phyloP scores from a whole-genome alignment of 2,329 filamentous ascomycete species.

The Talaromyces pinophilus region DNA sequence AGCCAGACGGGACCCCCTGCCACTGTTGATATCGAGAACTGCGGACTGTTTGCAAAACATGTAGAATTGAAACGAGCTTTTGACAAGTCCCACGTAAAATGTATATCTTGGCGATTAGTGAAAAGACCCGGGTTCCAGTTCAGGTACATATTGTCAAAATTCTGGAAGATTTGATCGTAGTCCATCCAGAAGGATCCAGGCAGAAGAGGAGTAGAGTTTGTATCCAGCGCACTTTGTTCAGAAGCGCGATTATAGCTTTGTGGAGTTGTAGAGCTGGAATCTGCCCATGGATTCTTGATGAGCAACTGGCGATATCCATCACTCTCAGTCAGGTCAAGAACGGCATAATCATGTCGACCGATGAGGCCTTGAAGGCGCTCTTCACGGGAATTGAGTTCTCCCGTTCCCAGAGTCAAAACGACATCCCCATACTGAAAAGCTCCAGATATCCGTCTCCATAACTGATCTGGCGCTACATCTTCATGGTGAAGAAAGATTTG shows the following conservation, averaged over 20 bases:
- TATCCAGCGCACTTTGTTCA: conserved; percentile 23
- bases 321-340: conserved; percentile 72
- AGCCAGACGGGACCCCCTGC: conserved; percentile 72
- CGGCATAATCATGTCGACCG: conserved; percentile 90
- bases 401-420: conserved; percentile 86
- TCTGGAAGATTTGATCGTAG: conserved; percentile 80
- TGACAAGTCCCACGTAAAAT: conserved; percentile 81
- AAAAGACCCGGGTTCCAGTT: conserved; percentile 96
- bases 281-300: conserved; percentile 91
- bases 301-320: conserved; percentile 68
- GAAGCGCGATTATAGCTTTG: conserved; percentile 13
- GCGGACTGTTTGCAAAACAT: conserved; percentile 68
- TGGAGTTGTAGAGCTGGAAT: conserved; percentile 52
- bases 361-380: conserved; percentile 80
- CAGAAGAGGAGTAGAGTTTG: conserved; percentile 29
- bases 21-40: conserved; percentile 58
- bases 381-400: conserved; percentile 72
- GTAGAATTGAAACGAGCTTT: conserved; percentile 61
- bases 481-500: conserved; percentile 89
- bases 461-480: conserved; percentile 70
- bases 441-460: conserved; percentile 76
- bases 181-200: conserved; percentile 94
- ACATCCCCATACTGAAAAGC: conserved; percentile 78
- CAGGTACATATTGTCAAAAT: conserved; percentile 93
- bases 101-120: conserved; percentile 76